Conservation (phyloP, 768 basidiomycete genomes). For the Trametes maxima region DNA sequence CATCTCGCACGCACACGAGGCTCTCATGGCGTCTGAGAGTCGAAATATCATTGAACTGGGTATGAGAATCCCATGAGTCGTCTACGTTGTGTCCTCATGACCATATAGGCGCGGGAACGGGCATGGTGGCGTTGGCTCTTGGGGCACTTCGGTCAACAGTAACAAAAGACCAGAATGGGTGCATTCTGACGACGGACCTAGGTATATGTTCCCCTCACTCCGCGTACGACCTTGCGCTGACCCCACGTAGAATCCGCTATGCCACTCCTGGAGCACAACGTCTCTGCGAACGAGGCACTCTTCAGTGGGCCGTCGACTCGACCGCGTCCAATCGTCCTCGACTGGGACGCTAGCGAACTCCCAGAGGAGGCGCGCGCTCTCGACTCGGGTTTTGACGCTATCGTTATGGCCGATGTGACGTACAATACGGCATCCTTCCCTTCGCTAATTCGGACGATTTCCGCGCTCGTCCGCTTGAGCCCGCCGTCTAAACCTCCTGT, state of each 20-base stretch:
- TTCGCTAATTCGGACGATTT: conserved; percentile 69
- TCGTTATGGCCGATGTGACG: conserved; percentile 92
- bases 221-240: neutral
- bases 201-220: conserved; percentile 46
- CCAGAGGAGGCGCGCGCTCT: conserved; percentile 46
- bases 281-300: conserved; percentile 46
- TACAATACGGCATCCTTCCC: conserved; percentile 90
- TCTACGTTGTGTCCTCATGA: neutral
- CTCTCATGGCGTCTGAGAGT: conserved; percentile 42
- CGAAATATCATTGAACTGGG: conserved; percentile 72
- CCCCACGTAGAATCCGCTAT: conserved; percentile 71
- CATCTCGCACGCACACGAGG: conserved; percentile 26
- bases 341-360: conserved; percentile 73
- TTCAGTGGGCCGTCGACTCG: conserved; percentile 32
- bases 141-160: conserved; percentile 53
- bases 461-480: conserved; percentile 42
- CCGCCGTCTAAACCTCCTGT: conserved; percentile 37
- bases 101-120: conserved; percentile 76
- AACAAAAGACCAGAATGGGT: conserved; percentile 18
- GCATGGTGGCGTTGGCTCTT: conserved; percentile 73
- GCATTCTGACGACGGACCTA: conserved; percentile 69
- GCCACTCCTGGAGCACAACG: conserved; percentile 74
- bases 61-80: conserved; percentile 30
- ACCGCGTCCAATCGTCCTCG: conserved; percentile 49
- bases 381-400: conserved; percentile 53